Percentiles rank a stretch among this genome's conserved stretches.
phyloP scores from a whole-genome alignment of 2,329 filamentous ascomycete species.

The Colletotrichum gloeosporioides region DNA sequence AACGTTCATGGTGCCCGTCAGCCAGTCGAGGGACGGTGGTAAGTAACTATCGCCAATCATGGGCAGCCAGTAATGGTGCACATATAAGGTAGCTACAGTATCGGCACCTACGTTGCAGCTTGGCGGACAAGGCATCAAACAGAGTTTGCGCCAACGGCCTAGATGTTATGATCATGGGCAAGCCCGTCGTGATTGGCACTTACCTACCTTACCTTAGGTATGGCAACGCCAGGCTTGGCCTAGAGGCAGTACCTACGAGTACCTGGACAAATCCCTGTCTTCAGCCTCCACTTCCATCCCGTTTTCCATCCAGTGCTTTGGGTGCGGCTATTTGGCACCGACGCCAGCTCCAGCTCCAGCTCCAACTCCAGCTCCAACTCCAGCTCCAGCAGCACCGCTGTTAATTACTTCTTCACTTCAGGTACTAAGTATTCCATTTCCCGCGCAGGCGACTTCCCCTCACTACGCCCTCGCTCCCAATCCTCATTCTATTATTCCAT shows the following conservation, averaged over 20 bases:
- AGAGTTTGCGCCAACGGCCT: background rate
- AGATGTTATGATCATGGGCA: background rate
- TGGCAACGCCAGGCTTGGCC: background rate
- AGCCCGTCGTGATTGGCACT: background rate
- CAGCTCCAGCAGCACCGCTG: background rate
- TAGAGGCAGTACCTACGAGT: background rate
- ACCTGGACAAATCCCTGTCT: background rate
- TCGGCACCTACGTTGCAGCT: background rate
- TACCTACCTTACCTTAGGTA: background rate
- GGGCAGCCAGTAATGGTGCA: background rate
- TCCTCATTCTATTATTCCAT: background rate
- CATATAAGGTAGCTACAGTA: background rate
- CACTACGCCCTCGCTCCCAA: background rate
- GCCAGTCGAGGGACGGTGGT: background rate
- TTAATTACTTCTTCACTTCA: background rate
- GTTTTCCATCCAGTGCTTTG: conserved; percentile 10
- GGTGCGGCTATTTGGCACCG: conserved; percentile 5
- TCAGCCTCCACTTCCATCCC: conserved; percentile 18
- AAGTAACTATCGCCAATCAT: background rate
- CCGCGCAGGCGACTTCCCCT: background rate
- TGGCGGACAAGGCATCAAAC: background rate
- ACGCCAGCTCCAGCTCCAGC: background rate
- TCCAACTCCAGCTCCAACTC: background rate
- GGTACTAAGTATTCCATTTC: background rate
- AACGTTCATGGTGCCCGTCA: background rate